Conservation (phyloP, 2,329 filamentous ascomycete species). For the Aspergillus flavus region DNA sequence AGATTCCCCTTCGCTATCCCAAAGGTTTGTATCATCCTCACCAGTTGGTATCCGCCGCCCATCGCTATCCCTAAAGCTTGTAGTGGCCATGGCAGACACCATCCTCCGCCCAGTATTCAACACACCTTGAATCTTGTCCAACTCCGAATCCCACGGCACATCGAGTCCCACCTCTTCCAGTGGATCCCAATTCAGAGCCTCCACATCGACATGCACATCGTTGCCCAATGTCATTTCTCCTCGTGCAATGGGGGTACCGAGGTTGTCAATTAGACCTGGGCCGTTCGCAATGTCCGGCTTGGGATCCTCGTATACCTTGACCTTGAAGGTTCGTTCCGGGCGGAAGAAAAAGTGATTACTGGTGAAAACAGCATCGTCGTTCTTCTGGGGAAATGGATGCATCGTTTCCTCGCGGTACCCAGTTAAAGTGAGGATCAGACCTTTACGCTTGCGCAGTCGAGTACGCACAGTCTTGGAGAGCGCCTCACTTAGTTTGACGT, state of each 20-base stretch:
- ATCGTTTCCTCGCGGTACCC: constrained; percentile 40
- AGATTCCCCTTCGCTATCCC: no score
- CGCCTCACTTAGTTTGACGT: background rate
- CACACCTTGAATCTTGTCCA: background rate
- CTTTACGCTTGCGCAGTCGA: constrained; percentile 8
- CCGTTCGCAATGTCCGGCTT: constrained; percentile 4
- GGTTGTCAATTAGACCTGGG: background rate
- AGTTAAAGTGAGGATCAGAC: constrained; percentile 34
- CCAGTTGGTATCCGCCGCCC: no score
- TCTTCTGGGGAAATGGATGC: constrained; percentile 41
- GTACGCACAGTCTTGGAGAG: constrained; percentile 1
- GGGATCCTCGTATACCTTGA: constrained; percentile 34
- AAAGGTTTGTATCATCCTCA: no score
- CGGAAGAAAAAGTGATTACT: constrained; percentile 37
- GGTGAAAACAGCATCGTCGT: constrained; percentile 11
- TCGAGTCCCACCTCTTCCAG: background rate
- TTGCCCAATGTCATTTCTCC: background rate
- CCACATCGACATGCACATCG: background rate
- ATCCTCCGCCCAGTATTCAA: background rate
- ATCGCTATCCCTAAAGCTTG: no score
- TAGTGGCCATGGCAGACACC: background rate
- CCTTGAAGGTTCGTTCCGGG: constrained; percentile 27
- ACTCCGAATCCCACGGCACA: background rate
- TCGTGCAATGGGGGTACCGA: background rate
- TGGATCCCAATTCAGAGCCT: background rate